These are phyloP conservation scores for Hsuehochloa calcarea DNA, from an alignment of 176 grass and related monocot genomes.

Conservation along the genomic window DNA sequence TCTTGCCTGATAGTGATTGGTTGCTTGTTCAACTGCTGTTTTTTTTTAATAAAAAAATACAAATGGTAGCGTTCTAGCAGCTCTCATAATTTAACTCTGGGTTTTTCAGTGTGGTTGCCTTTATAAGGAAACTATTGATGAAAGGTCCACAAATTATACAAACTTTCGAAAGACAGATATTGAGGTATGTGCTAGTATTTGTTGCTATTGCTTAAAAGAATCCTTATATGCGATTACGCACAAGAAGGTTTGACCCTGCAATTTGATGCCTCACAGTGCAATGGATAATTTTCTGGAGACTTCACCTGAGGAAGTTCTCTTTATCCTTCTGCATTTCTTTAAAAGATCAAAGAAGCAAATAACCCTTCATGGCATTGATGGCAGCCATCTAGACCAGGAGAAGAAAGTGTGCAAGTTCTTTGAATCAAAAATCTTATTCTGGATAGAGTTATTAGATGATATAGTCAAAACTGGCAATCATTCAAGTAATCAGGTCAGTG, in stretches of 20 bases:
- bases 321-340: slow-evolving; percentile 68
- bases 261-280: slow-evolving; percentile 48
- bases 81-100: not conserved
- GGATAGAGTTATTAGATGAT: slow-evolving; percentile 52
- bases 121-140: slow-evolving; percentile 58
- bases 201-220: not conserved
- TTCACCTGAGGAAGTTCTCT: slow-evolving; percentile 66
- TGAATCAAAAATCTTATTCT: slow-evolving; percentile 50
- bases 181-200: slow-evolving; percentile 52
- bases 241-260: not conserved
- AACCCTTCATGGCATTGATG: slow-evolving; percentile 40
- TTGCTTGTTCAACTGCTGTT: not conserved
- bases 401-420: slow-evolving; percentile 60
- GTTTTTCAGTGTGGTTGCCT: slow-evolving; percentile 45
- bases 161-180: slow-evolving; percentile 61
- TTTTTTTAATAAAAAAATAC: not conserved
- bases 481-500: slow-evolving; percentile 44
- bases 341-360: slow-evolving; percentile 41
- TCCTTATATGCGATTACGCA: not conserved
- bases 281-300: slow-evolving; percentile 65
- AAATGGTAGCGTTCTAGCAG: slow-evolving; percentile 1
- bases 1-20: not conserved
- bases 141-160: slow-evolving; percentile 52
- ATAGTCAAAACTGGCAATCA: slow-evolving; percentile 14
- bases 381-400: slow-evolving; percentile 38